Evolutionary conservation across 2,329 filamentous ascomycete species (phyloP), one percentile per base, ranked within the genome.

Genomic region (Amesomyces nigricolor): DNA sequence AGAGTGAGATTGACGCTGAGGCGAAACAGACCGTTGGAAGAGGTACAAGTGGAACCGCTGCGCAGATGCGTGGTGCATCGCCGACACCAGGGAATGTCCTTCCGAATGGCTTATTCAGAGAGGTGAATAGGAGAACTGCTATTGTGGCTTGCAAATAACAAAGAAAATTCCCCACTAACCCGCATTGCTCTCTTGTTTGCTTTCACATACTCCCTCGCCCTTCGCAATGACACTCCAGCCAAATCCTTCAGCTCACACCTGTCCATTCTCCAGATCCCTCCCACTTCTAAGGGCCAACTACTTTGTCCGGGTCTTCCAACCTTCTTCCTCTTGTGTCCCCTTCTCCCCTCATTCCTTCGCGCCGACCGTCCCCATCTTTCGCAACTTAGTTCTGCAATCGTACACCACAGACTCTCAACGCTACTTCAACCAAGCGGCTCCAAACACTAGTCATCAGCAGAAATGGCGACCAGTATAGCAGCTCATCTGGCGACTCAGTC

Each of bases 11-110:
- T 30, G 78, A 80, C 46, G 75, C 76, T 19, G 81, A 75, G 87
- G 43, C 80, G 87, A 59, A 72, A 74, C 39, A 81, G 82, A 57
- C 80, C 85, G 61, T 70, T 88, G 59, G 83, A 87, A 45, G 83
- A 88, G 54, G 75, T 87, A 84, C 66, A 83, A 84, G 58, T 91
- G 89, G 81, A 85, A 91, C 59, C 82, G 85, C 56, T 79, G 82
- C 53, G 87, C 92, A 63, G 81, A 85, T 49, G 85, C 85, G 22
- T 26, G 22, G 22, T 26, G 22, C 56, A 90, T 87, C 62, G 83
- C 87, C 4, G 81, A 88, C 54, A 88, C 90, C 38, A 80, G 91
- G 52, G 81, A 26, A 26, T 5, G 22, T 6, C 6, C 22, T 26
- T 26, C 22, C 22, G 22, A 26, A 26, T 26, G 22, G 22, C 22